Percentiles rank a stretch among this genome's conserved stretches.
Evolutionary conservation across 805 yeast genomes (phyloP).

Genomic region (Cyberlindnera maritima): DNA sequence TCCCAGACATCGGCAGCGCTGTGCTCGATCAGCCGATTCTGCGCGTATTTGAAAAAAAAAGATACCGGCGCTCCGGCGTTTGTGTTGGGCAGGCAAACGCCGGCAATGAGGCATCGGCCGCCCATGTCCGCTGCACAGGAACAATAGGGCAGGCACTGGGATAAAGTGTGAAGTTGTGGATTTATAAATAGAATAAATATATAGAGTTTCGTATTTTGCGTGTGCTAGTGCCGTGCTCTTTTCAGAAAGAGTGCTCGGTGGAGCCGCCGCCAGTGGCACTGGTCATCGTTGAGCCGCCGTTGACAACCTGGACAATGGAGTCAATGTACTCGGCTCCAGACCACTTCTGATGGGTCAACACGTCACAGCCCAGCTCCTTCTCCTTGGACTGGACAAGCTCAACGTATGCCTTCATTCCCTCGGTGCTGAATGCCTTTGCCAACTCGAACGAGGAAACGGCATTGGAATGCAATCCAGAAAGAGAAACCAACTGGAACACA

Average conservation of each 20-base stretch:
- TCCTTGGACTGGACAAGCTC: conserved; percentile 49
- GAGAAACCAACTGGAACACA: conserved; percentile 55
- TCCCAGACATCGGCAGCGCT: no score
- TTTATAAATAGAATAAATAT: no score
- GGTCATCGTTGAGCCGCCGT: conserved; percentile 17
- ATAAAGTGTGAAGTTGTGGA: no score
- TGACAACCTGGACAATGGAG: conserved; percentile 18
- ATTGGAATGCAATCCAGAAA: conserved; percentile 57
- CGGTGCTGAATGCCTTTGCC: conserved; percentile 43
- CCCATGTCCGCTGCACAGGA: no score
- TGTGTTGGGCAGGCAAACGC: no score
- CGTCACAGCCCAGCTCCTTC: conserved; percentile 44
- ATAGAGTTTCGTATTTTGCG: no score
- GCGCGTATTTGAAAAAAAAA: no score
- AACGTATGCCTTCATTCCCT: conserved; percentile 62
- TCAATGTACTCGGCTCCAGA: conserved; percentile 58
- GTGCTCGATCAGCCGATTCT: no score
- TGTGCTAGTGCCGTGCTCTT: no score
- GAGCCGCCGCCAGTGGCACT: conserved; percentile 19
- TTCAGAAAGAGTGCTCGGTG: conserved; percentile 12
- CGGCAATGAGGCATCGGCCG: no score
- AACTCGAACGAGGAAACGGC: conserved; percentile 52
- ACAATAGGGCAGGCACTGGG: no score
- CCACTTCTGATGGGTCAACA: conserved; percentile 61
- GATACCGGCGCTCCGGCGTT: no score